A percentile compares a stretch with the other conserved stretches of the same genome.
These are phyloP conservation scores for Puccinia novopanici DNA, from an alignment of 1,284 basidiomycete genomes.

Conservation along the genomic window DNA sequence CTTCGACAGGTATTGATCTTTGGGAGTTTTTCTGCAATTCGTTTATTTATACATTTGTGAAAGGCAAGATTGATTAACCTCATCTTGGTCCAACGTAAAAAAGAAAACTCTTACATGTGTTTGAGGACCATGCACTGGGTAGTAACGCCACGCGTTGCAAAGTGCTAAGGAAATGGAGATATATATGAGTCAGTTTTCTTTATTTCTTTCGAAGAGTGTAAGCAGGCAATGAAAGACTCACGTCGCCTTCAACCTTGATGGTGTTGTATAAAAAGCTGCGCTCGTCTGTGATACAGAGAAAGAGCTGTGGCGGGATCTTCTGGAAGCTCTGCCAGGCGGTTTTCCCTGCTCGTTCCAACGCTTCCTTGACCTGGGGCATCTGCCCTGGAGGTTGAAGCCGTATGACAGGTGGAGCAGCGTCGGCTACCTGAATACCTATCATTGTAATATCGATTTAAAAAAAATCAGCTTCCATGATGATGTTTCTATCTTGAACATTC, in stretches of 20 bases:
- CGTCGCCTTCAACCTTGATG: slow-evolving; percentile 45
- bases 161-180: neutral
- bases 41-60: neutral
- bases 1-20: slow-evolving; percentile 49
- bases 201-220: too few species aligned
- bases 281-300: slow-evolving; percentile 43
- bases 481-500: neutral
- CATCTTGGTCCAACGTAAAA: too few species aligned
- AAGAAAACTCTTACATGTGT: slow-evolving; percentile 30
- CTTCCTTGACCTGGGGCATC: neutral
- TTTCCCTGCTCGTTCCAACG: slow-evolving; percentile 15
- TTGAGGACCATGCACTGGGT: slow-evolving; percentile 48
- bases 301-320: slow-evolving; percentile 20
- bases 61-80: too few species aligned
- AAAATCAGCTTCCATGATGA: neutral
- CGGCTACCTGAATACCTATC: slow-evolving; percentile 23
- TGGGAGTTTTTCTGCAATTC: neutral
- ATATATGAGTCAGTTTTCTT: neutral
- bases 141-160: slow-evolving; percentile 36
- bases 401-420: slow-evolving; percentile 2
- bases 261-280: neutral
- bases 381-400: neutral
- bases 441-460: neutral
- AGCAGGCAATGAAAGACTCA: neutral
- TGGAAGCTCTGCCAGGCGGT: slow-evolving; percentile 15